A percentile compares a stretch with the other conserved stretches of the same genome.
Evolutionary conservation across 2,329 filamentous ascomycete genomes (phyloP).

Genomic region (Epichloe sibirici): DNA sequence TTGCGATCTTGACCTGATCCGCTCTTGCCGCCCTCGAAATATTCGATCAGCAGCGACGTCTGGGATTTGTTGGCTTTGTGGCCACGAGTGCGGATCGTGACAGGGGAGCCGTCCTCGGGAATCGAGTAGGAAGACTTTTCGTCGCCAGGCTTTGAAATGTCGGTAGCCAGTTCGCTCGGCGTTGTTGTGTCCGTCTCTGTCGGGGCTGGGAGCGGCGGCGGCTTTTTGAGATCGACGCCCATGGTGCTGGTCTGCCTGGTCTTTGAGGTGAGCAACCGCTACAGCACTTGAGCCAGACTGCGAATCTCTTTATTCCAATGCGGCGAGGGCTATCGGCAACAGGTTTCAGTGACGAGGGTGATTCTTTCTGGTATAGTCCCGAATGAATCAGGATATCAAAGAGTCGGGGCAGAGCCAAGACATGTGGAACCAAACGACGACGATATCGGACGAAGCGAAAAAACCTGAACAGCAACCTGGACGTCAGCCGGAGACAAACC

Average conservation of each 20-base stretch:
- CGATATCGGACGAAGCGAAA: slow-evolving; percentile 1
- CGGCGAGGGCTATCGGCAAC: neutral
- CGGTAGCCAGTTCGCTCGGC: slow-evolving; percentile 49
- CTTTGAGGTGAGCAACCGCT: slow-evolving; percentile 1
- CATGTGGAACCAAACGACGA: slow-evolving; percentile 15
- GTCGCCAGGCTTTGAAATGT: slow-evolving; percentile 56
- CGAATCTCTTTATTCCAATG: neutral
- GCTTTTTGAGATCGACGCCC: slow-evolving; percentile 42
- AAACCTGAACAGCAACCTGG: neutral
- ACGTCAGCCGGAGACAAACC: slow-evolving; percentile 4
- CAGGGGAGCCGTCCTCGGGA: slow-evolving; percentile 76
- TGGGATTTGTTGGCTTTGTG: slow-evolving; percentile 55
- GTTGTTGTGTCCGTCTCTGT: slow-evolving; percentile 59
- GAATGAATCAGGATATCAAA: slow-evolving; percentile 8
- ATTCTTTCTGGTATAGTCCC: neutral
- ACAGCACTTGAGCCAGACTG: neutral
- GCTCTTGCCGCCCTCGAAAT: slow-evolving; percentile 72
- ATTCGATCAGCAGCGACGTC: slow-evolving; percentile 87
- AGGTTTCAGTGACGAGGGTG: neutral
- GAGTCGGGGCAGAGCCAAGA: slow-evolving; percentile 14
- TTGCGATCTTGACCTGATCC: slow-evolving; percentile 49
- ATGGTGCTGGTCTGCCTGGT: slow-evolving; percentile 28
- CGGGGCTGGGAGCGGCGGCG: slow-evolving; percentile 62
- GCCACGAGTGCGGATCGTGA: slow-evolving; percentile 75
- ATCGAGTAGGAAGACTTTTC: slow-evolving; percentile 67